Evolutionary conservation across 2,329 filamentous ascomycete genomes (phyloP).

Genomic region (Phaeosphaeria sp.): DNA sequence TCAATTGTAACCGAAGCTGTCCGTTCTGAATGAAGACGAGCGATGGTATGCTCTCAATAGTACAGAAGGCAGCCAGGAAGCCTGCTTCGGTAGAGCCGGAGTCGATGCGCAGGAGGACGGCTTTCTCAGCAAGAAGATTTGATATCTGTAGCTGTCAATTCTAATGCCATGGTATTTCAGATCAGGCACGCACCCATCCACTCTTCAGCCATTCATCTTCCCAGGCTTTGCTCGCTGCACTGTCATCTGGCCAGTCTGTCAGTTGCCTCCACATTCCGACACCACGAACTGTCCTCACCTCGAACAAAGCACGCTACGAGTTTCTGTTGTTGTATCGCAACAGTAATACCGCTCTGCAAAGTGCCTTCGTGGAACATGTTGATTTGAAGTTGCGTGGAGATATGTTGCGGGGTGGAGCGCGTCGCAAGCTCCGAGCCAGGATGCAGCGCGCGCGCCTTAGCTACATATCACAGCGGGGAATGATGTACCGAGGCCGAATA

Average conservation of each 20-base stretch:
- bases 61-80: constrained; percentile 83
- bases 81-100: constrained; percentile 81
- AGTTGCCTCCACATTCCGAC: constrained; percentile 18
- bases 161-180: neutral
- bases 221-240: constrained; percentile 74
- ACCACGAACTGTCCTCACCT: constrained; percentile 56
- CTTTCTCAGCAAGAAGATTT: constrained; percentile 64
- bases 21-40: constrained; percentile 83
- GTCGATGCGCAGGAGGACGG: constrained; percentile 73
- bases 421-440: constrained; percentile 16
- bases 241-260: constrained; percentile 63
- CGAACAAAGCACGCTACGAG: constrained; percentile 85
- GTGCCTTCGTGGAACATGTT: constrained; percentile 82
- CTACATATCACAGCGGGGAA: constrained; percentile 4
- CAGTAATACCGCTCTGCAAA: constrained; percentile 79
- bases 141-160: constrained; percentile 40
- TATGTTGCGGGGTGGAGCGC: constrained; percentile 20
- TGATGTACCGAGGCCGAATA: constrained; percentile 11
- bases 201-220: constrained; percentile 69
- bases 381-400: constrained; percentile 14
- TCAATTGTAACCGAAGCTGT: constrained; percentile 77
- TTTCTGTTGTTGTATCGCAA: constrained; percentile 77
- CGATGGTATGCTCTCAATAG: constrained; percentile 78
- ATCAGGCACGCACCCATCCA: constrained; percentile 36
- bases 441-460: constrained; percentile 14